Conservation (phyloP, 768 basidiomycete genomes). For the Hemileccinum impolitum region DNA sequence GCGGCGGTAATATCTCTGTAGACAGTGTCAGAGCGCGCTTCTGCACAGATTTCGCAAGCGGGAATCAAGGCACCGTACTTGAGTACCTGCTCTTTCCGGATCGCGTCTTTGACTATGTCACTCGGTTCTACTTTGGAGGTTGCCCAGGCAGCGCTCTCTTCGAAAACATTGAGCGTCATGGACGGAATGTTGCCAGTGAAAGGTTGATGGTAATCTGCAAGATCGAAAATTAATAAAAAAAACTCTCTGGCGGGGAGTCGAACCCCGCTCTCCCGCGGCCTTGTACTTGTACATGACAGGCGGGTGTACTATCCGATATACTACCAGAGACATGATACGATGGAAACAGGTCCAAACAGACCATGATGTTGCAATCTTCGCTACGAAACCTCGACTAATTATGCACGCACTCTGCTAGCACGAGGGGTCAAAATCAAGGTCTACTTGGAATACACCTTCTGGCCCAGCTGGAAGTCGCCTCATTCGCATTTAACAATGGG, state of each 20-base stretch:
- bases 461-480: slow-evolving; percentile 66
- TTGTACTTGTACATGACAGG: slow-evolving; percentile 33
- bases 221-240: no score
- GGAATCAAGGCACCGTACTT: slow-evolving; percentile 48
- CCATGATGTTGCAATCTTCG: no score
- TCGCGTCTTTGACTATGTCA: slow-evolving; percentile 71
- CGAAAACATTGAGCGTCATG: slow-evolving; percentile 47
- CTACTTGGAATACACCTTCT: slow-evolving; percentile 48
- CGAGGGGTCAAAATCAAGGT: slow-evolving; percentile 9
- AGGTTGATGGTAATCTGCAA: no score
- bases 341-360: no score
- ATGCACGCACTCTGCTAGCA: neutral
- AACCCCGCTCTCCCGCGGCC: slow-evolving; percentile 42
- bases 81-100: slow-evolving; percentile 73
- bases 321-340: slow-evolving; percentile 36
- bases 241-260: slow-evolving; percentile 46
- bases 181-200: neutral
- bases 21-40: neutral
- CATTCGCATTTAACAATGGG: slow-evolving; percentile 66
- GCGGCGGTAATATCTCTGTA: slow-evolving; percentile 69
- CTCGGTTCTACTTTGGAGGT: slow-evolving; percentile 39
- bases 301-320: slow-evolving; percentile 53
- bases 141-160: slow-evolving; percentile 51
- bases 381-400: no score
- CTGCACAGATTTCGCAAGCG: neutral